Conservation (phyloP, 2,329 filamentous ascomycete genomes). For the Juglanconis sp. region DNA sequence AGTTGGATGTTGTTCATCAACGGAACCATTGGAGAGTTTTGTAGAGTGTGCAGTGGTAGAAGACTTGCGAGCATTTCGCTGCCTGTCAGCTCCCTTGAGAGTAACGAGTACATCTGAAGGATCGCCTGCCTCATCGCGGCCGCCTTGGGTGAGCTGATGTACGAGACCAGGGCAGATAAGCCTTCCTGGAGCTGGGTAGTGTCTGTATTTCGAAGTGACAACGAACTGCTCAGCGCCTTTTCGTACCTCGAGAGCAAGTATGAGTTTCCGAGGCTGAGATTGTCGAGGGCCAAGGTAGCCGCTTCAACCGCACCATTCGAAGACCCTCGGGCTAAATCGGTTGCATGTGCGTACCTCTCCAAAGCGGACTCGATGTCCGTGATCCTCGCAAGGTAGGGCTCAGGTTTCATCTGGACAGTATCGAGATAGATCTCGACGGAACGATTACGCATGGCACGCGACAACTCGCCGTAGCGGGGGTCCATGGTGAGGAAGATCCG, state of each 20-base stretch:
- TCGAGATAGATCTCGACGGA: conserved; percentile 84
- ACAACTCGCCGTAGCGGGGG: conserved; percentile 86
- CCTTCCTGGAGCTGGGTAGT: conserved; percentile 1
- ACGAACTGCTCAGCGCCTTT: conserved; percentile 1
- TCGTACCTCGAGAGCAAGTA: conserved; percentile 10
- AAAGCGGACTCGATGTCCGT: conserved; percentile 48
- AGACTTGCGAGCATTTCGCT: conserved; percentile 14
- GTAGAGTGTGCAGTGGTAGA: conserved; percentile 57
- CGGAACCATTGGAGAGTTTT: conserved; percentile 52
- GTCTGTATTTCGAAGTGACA: conserved; percentile 8
- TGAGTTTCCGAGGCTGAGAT: conserved; percentile 46
- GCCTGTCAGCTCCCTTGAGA: conserved; percentile 19
- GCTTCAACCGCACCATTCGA: conserved; percentile 28
- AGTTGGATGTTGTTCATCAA: conserved; percentile 36
- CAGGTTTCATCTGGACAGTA: conserved; percentile 32
- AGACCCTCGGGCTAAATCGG: conserved; percentile 21
- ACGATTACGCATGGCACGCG: conserved; percentile 93
- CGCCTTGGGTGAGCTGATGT: conserved; percentile 29
- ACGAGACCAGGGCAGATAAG: conserved; percentile 21
- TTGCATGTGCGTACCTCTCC: conserved; percentile 36
- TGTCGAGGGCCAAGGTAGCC: conserved; percentile 42
- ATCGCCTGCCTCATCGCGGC: conserved; percentile 33
- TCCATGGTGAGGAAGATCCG: conserved; percentile 93
- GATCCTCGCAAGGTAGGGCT: conserved; percentile 37
- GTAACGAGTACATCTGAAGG: conserved; percentile 24